Evolutionary conservation across 495 filamentous ascomycete genomes (phyloP), one percentile per base, ranked within the genome.

Genomic region (Aspergillus nanangensis): DNA sequence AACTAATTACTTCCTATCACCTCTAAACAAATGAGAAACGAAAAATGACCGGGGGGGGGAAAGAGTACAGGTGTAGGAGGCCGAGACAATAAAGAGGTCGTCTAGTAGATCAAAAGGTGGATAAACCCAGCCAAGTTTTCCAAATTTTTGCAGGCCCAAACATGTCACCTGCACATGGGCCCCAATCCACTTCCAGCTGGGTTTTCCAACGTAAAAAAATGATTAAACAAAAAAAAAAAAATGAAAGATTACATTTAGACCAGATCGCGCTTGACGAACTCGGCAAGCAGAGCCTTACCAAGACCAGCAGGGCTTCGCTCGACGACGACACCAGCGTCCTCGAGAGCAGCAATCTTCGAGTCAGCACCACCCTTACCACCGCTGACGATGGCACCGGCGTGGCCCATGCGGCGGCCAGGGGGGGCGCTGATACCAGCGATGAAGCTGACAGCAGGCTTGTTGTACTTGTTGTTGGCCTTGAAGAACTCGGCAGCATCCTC

Each of bases 351-450:
- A 69, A 99, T 99, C 83, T 99, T 99, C 51, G 88, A 94, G 71
- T 96, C 87, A 43, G 93, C 93, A 62, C 87, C 93, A 61, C 93
- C 93, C 81, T 96, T 96, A 47, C 93, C 93, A 57, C 93, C 93
- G 55, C 87, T 87, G 39, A 99, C 91, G 63, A 99, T 99, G 58
- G 93, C 93, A 69, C 85, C 93, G 55, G 93, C 93, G 76, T 99
- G 93, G 53, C 93, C 93, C 93, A 97, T 99, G 62, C 93, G 84
- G 61, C 93, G 80, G 62, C 93, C 93, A 31, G 93, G 91, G 45
- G 93, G 93, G 47, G 93, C 93, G 46, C 87, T 91, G 71, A 99
- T 96, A 72, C 93, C 93, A 53, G 93, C 93, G 61, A 99, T 99
- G 74, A 99, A 99, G 66, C 84, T 86, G 45, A 99, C 93, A 44